Evolutionary conservation across 2,329 filamentous ascomycete genomes (phyloP).

Genomic region (Alternaria triticina): DNA sequence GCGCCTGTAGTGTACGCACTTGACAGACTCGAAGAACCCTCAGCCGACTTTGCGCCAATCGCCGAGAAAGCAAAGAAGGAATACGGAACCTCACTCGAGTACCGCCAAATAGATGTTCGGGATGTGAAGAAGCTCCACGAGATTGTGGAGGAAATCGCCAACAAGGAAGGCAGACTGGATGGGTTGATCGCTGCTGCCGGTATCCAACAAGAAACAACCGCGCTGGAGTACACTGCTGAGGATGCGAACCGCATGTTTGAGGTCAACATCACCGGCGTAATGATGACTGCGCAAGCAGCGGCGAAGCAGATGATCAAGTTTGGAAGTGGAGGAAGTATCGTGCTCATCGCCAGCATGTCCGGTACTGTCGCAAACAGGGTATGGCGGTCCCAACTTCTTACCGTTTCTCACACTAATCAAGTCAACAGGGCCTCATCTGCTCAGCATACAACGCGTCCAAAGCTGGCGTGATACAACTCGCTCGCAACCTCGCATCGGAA

Average conservation of each 20-base stretch:
- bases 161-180: slow-evolving; percentile 74
- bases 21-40: slow-evolving; percentile 66
- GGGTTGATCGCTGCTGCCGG: slow-evolving; percentile 77
- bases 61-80: slow-evolving; percentile 68
- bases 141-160: slow-evolving; percentile 72
- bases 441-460: slow-evolving; percentile 79
- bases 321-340: slow-evolving; percentile 66
- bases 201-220: slow-evolving; percentile 82
- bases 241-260: slow-evolving; percentile 69
- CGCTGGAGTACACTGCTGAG: slow-evolving; percentile 75
- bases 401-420: slow-evolving; percentile 16
- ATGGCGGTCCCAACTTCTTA: slow-evolving; percentile 37
- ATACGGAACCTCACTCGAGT: slow-evolving; percentile 72
- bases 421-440: slow-evolving; percentile 65
- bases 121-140: slow-evolving; percentile 71
- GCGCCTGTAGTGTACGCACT: slow-evolving; percentile 66
- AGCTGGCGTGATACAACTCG: slow-evolving; percentile 74
- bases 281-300: slow-evolving; percentile 69
- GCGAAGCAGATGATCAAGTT: slow-evolving; percentile 69
- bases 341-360: slow-evolving; percentile 68
- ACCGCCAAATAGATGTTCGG: slow-evolving; percentile 81
- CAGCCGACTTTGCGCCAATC: slow-evolving; percentile 68
- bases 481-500: slow-evolving; percentile 72
- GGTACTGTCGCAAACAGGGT: slow-evolving; percentile 68
- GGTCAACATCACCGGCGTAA: slow-evolving; percentile 66